Base-by-base conservation (phyloP, 2,329 filamentous ascomycete species). In the Fusarium foetens region DNA sequence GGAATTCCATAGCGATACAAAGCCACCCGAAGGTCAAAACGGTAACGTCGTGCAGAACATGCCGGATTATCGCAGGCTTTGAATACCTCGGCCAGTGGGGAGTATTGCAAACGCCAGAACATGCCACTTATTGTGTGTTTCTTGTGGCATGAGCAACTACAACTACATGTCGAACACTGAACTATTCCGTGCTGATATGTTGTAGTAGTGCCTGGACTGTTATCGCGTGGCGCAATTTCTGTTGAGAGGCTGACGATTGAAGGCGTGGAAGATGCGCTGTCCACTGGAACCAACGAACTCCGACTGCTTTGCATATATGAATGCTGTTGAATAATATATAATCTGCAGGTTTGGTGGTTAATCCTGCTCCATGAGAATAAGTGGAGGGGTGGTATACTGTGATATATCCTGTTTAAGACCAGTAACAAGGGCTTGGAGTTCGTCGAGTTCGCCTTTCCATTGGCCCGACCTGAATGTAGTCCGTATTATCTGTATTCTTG, bases 21-120 rank as follows among this genome's bases (percentile, higher is more conserved):
- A 1, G 46, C 21, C 23, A 61, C 14, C 0, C 29, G 60, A 10
- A 65, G n/a, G 16, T 51, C 41, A 14, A 68, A 7, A 8, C 55
- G 51, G 29, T 69, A 55, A 19, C 46, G 35, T 8, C 38, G 3
- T 5, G 13, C 52, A 8, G 55, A 54, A 4, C 68, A 68, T 3
- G 6, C 8, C 8, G 31, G 3, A 8, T 45, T 49, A 8, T 58
- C 8, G 27, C 65, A 70, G 10, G 65, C 1, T 2, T 25, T 45
- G 9, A 62, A 45, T 2, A 62, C 31, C 16, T 60, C 53, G 3
- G 45, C 16, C 13, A 66, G 17, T 8, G 60, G 55, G 1, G 49
- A 43, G 51, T 65, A 66, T 25, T 69, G 55, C 5, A 69, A 16
- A 25, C 25, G 29, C 68, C 60, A 70, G 19, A 53, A 65, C 2